Percentiles rank a stretch among this genome's conserved stretches.
Evolutionary conservation across 2,329 filamentous ascomycete genomes (phyloP).

Genomic region (Claviceps sp.): DNA sequence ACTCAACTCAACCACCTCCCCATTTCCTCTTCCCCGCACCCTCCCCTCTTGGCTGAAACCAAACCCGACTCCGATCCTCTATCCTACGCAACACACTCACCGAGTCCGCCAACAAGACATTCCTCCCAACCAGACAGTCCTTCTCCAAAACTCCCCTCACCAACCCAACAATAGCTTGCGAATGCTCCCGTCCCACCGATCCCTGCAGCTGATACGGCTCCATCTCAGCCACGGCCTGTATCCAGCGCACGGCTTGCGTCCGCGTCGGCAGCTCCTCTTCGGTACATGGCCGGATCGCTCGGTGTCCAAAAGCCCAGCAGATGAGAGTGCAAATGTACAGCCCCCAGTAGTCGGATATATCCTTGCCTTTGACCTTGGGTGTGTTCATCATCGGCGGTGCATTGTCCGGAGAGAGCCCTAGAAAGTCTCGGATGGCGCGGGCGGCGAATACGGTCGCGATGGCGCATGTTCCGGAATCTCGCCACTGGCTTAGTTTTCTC

Average conservation of each 20-base stretch:
- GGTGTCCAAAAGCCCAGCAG: conserved; percentile 42
- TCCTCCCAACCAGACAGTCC: conserved; percentile 35
- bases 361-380: conserved; percentile 12
- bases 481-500: conserved; percentile 32
- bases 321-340: conserved; percentile 44
- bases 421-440: conserved; percentile 33
- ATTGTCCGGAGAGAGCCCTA: conserved; percentile 12
- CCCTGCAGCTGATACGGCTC: conserved; percentile 25
- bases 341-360: conserved; percentile 40
- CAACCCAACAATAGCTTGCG: conserved; percentile 36
- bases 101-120: conserved; percentile 38
- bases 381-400: background rate
- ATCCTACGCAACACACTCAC: conserved; percentile 37
- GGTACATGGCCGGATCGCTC: conserved; percentile 10
- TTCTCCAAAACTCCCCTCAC: conserved; percentile 32
- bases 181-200: conserved; percentile 19
- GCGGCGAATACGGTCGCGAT: conserved; percentile 37
- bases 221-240: conserved; percentile 27
- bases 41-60: conserved; percentile 10
- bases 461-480: conserved; percentile 29
- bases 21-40: background rate
- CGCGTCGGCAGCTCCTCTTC: conserved; percentile 11
- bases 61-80: conserved; percentile 29
- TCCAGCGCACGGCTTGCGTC: conserved; percentile 22
- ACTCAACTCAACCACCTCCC: background rate